Conservation (phyloP, 1,284 basidiomycete species). For the Ceratobasidium sp. region DNA sequence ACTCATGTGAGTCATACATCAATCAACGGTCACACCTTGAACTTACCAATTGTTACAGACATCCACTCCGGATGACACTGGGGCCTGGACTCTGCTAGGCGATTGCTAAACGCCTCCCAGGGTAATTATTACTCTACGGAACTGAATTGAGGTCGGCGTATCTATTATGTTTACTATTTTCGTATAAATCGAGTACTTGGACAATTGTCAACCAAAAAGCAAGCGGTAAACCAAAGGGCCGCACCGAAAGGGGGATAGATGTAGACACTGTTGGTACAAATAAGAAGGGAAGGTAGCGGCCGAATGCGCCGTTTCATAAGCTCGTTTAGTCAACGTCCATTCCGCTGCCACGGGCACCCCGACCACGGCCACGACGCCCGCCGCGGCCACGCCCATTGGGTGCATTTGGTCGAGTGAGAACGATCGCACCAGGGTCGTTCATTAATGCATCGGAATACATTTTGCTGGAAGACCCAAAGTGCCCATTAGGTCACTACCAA, state of each 20-base stretch:
- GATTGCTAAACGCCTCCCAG: neutral
- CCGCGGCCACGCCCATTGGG: constrained; percentile 30
- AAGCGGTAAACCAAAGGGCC: neutral
- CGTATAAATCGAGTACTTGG: constrained; percentile 29
- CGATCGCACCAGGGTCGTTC: constrained; percentile 33
- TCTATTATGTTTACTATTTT: constrained; percentile 20
- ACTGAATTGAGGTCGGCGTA: neutral
- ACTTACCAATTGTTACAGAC: neutral
- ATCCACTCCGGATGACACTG: neutral
- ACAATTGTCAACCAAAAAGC: neutral
- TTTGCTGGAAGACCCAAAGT: constrained; percentile 30
- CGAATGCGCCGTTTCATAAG: neutral
- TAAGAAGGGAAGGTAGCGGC: neutral
- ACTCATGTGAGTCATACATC: neutral
- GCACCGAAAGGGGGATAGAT: constrained; percentile 1
- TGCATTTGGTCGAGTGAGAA: constrained; percentile 28
- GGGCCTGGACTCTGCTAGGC: neutral
- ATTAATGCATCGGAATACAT: constrained; percentile 42
- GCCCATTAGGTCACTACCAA: neutral
- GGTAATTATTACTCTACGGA: neutral
- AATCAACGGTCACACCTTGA: neutral
- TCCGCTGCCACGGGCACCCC: constrained; percentile 40
- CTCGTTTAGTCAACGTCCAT: constrained; percentile 30
- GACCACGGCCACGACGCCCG: constrained; percentile 39
- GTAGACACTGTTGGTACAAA: constrained; percentile 20